phyloP scores from a whole-genome alignment of 78 protist genomes.

The Chrysochromulina parva region DNA sequence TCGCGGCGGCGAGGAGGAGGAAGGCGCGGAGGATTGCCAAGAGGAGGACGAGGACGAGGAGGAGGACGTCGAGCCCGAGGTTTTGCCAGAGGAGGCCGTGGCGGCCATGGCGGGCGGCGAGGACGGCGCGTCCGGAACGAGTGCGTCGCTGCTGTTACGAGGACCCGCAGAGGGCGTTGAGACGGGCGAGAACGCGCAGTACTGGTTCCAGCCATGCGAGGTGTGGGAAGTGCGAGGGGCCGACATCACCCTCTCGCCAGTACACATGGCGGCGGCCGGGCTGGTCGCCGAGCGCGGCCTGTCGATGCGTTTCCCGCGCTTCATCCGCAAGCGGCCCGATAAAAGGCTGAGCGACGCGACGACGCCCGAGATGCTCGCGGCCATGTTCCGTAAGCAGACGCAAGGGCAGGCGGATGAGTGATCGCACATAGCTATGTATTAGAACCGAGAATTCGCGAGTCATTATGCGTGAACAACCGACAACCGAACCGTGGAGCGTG shows the following conservation, averaged over 20 bases:
- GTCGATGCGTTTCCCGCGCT: constrained; percentile 65
- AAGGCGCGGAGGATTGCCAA: not conserved
- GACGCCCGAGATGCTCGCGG: constrained; percentile 3
- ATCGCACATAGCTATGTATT: too few species aligned
- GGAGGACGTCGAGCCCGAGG: not conserved
- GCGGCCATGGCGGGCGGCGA: not conserved
- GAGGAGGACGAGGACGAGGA: not conserved
- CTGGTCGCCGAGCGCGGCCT: constrained; percentile 24
- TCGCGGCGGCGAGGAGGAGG: not conserved
- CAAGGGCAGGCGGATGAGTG: not conserved
- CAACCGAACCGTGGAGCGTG: too few species aligned
- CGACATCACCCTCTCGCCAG: constrained; percentile 44
- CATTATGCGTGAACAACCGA: too few species aligned
- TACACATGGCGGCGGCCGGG: constrained; percentile 42
- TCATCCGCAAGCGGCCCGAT: constrained; percentile 42
- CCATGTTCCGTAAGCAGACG: not conserved
- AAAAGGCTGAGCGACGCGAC: constrained; percentile 39
- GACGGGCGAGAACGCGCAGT: not conserved
- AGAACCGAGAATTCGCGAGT: too few species aligned
- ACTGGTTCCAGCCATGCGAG: constrained; percentile 9
- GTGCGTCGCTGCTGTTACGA: not conserved
- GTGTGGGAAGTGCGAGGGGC: constrained; percentile 67
- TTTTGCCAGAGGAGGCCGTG: not conserved
- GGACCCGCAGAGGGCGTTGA: not conserved
- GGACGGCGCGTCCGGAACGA: not conserved